phyloP scores from a whole-genome alignment of 1,284 basidiomycete species.

The Rugosomyces carneus region DNA sequence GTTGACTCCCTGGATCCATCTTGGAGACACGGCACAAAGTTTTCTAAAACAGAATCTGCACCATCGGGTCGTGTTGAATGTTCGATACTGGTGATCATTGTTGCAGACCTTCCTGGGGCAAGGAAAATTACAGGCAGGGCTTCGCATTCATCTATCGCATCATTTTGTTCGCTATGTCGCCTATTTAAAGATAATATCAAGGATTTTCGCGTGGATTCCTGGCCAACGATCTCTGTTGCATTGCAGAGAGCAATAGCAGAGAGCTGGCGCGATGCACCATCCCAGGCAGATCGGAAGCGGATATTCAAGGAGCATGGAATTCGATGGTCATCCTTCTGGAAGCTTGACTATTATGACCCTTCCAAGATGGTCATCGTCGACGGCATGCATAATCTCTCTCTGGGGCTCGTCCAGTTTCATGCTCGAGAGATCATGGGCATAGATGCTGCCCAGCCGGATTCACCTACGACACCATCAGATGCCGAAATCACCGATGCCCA shows the following conservation, averaged over 20 bases:
- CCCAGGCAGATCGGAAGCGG: constrained; percentile 14
- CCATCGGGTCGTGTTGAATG: not conserved
- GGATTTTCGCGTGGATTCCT: constrained; percentile 12
- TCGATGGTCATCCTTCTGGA: constrained; percentile 30
- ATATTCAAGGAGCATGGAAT: constrained; percentile 25
- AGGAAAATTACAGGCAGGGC: constrained; percentile 19
- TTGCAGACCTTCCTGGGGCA: constrained; percentile 24
- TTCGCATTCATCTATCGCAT: constrained; percentile 22
- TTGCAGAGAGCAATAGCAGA: constrained; percentile 15
- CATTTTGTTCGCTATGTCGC: constrained; percentile 19
- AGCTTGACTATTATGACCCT: constrained; percentile 34
- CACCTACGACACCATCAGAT: not conserved
- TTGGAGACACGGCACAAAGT: constrained; percentile 10
- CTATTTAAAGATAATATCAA: constrained; percentile 17
- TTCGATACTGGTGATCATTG: constrained; percentile 17
- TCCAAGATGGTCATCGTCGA: constrained; percentile 28
- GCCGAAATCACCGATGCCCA: not conserved
- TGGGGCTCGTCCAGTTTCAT: constrained; percentile 24
- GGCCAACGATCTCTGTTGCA: constrained; percentile 6
- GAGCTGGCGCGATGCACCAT: constrained; percentile 23
- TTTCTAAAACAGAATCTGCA: not conserved
- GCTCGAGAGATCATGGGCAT: constrained; percentile 16
- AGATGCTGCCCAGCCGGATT: not conserved
- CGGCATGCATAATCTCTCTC: constrained; percentile 29
- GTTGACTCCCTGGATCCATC: constrained; percentile 15